Percentiles rank a stretch among this genome's conserved stretches.
phyloP scores from a whole-genome alignment of 805 yeast species.

The Myxozyma mucilagina region DNA sequence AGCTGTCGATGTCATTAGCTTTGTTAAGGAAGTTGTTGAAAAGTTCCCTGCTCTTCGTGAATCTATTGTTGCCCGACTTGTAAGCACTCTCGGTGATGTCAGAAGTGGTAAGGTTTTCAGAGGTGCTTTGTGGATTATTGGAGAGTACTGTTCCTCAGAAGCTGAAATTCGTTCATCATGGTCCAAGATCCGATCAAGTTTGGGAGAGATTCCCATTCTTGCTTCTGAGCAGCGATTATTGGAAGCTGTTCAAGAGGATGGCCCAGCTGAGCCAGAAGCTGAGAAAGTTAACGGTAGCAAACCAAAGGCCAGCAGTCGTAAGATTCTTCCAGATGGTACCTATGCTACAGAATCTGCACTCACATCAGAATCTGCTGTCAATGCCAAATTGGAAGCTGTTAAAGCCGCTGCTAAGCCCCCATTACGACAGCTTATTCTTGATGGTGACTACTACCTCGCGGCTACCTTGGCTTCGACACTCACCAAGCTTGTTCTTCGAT shows the following conservation, averaged over 20 bases:
- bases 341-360: constrained; percentile 92
- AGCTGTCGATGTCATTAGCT: constrained; percentile 86
- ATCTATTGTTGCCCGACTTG: constrained; percentile 61
- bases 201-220: constrained; percentile 90
- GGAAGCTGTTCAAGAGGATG: constrained; percentile 44
- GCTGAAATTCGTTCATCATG: constrained; percentile 76
- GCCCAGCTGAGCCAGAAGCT: constrained; percentile 37
- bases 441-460: constrained; percentile 88
- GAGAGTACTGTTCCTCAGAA: constrained; percentile 81
- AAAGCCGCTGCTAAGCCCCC: constrained; percentile 57
- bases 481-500: constrained; percentile 81
- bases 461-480: constrained; percentile 85
- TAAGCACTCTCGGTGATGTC: constrained; percentile 61
- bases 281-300: constrained; percentile 40
- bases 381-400: constrained; percentile 44
- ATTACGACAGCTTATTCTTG: constrained; percentile 74
- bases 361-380: constrained; percentile 41
- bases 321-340: constrained; percentile 96
- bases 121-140: constrained; percentile 93
- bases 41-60: constrained; percentile 79
- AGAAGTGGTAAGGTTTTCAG: constrained; percentile 89
- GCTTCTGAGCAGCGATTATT: constrained; percentile 62
- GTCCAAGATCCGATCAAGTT: constrained; percentile 75
- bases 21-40: constrained; percentile 92
- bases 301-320: constrained; percentile 57